Evolutionary conservation across 2,329 filamentous ascomycete genomes (phyloP).

Genomic region (Paraphaeosphaeria sporulosa): DNA sequence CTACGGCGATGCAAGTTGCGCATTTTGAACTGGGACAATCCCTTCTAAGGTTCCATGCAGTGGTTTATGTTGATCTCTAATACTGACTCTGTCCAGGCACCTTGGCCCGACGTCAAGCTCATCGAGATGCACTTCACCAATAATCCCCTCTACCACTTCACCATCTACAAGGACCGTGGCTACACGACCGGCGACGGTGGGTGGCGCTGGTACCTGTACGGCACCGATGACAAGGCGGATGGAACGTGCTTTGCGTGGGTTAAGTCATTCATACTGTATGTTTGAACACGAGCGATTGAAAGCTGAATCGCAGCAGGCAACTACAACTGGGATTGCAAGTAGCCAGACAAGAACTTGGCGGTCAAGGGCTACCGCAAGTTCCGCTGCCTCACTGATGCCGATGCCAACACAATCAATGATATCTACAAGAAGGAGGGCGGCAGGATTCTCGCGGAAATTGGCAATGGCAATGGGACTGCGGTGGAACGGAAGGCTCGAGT

Average conservation of each 20-base stretch:
- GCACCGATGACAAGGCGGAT: background rate
- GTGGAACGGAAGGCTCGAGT: background rate
- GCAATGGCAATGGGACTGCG: background rate
- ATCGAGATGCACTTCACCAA: constrained; percentile 10
- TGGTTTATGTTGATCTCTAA: background rate
- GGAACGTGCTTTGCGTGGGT: background rate
- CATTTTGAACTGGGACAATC: too few species aligned
- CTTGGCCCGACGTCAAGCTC: constrained; percentile 8
- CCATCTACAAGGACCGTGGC: constrained; percentile 1
- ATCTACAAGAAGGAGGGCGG: background rate
- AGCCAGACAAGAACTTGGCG: background rate
- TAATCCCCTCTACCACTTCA: background rate
- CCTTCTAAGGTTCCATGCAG: background rate
- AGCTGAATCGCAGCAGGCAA: too few species aligned
- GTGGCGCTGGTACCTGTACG: background rate
- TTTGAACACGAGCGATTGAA: too few species aligned
- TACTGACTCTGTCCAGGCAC: background rate
- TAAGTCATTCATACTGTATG: too few species aligned
- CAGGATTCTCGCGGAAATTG: background rate
- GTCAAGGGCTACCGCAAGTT: background rate
- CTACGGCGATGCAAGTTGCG: background rate
- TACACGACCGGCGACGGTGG: background rate
- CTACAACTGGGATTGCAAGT: background rate
- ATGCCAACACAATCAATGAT: background rate
- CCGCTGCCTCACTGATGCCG: background rate